A percentile compares a stretch with the other conserved stretches of the same genome.
These are phyloP conservation scores for Penicillium fuscoglaucum DNA, from an alignment of 2,329 filamentous ascomycete genomes.

Conservation along the genomic window DNA sequence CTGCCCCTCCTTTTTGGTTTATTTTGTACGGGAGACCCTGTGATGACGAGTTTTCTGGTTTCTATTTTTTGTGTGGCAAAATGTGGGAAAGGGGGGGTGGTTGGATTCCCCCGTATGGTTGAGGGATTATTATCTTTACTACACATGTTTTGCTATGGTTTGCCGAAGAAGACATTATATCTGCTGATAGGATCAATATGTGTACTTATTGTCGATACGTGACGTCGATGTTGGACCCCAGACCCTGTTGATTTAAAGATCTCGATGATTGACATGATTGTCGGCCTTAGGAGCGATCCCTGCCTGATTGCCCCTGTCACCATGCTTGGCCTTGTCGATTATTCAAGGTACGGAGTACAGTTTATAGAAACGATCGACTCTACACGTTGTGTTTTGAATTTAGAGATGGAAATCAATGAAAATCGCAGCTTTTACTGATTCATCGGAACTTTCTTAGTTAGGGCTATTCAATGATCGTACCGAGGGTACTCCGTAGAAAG, in stretches of 20 bases:
- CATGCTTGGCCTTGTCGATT: slow-evolving; percentile 20
- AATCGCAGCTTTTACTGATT: not conserved
- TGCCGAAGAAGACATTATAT: not conserved
- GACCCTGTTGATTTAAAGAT: slow-evolving; percentile 13
- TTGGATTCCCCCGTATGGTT: slow-evolving; percentile 1
- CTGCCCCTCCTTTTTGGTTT: slow-evolving; percentile 10
- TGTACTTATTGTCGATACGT: not conserved
- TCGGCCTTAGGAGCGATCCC: slow-evolving; percentile 24
- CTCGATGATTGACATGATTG: slow-evolving; percentile 27
- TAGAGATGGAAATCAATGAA: not conserved
- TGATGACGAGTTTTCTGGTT: slow-evolving; percentile 6
- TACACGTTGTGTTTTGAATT: not conserved
- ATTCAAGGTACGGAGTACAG: slow-evolving; percentile 1
- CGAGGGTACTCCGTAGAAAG: too few relatives aligned
- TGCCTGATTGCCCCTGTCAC: slow-evolving; percentile 23
- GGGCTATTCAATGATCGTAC: not conserved
- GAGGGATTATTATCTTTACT: not conserved
- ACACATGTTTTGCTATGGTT: not conserved
- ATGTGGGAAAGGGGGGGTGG: slow-evolving; percentile 11
- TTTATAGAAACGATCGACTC: slow-evolving; percentile 20
- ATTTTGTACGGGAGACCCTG: not conserved
- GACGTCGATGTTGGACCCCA: not conserved
- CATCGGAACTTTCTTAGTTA: not conserved
- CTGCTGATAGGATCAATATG: too few relatives aligned
- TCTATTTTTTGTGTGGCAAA: slow-evolving; percentile 14